Percentiles rank a stretch among this genome's conserved stretches.
Conservation (phyloP, 305 asterid species). For the Rubia balearica region DNA sequence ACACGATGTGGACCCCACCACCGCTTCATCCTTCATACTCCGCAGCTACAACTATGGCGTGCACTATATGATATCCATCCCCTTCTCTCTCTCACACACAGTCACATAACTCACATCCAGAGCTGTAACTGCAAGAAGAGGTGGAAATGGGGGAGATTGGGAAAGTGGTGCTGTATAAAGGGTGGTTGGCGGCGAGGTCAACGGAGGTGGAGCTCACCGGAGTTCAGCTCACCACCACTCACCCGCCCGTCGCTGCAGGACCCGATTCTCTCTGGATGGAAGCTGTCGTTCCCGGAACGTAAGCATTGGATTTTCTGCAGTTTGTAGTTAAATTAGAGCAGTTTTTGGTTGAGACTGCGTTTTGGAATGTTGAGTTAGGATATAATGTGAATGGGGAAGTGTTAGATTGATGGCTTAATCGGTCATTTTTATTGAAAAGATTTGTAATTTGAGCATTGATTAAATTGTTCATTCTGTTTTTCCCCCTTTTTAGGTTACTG, state of each 20-base stretch:
- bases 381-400: background rate
- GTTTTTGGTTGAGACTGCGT: background rate
- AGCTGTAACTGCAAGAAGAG: background rate
- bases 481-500: background rate
- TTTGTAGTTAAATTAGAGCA: background rate
- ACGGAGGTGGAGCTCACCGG: conserved; percentile 70
- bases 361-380: background rate
- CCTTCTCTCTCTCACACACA: background rate
- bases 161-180: conserved; percentile 55
- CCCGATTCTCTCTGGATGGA: conserved; percentile 71
- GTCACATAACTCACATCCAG: background rate
- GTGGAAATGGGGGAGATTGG: conserved; percentile 50
- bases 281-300: conserved; percentile 97
- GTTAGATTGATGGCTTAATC: background rate
- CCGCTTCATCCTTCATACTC: background rate
- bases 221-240: conserved; percentile 71
- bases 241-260: conserved; percentile 48
- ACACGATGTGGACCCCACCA: background rate
- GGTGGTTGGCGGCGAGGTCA: conserved; percentile 94
- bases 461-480: background rate
- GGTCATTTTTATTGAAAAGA: background rate
- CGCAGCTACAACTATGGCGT: background rate
- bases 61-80: background rate
- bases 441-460: background rate
- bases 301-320: conserved; percentile 15